Conservation (phyloP, 345 rosid genomes). For the Hibiscus trionum region DNA sequence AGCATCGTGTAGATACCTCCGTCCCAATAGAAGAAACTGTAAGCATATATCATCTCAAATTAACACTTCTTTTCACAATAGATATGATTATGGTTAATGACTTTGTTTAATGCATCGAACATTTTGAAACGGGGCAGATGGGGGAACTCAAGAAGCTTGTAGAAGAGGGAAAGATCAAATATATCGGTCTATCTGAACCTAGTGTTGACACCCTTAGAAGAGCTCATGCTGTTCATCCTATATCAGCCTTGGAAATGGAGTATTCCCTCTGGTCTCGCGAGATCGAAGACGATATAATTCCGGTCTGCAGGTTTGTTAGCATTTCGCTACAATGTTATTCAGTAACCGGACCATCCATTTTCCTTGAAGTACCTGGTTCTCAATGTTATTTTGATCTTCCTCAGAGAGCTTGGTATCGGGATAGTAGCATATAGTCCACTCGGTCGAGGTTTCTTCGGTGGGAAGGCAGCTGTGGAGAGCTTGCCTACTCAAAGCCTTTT, state of each 20-base stretch:
- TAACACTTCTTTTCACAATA: background rate
- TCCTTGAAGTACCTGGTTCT: background rate
- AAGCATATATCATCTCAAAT: constrained; percentile 5
- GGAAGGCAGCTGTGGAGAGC: constrained; percentile 27
- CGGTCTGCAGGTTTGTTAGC: constrained; percentile 36
- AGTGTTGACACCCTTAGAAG: constrained; percentile 34
- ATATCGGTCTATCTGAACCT: constrained; percentile 44
- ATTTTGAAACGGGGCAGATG: constrained; percentile 17
- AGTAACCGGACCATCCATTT: background rate
- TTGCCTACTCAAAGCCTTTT: background rate
- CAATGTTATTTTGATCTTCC: background rate
- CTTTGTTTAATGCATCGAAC: background rate
- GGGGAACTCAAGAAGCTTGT: constrained; percentile 33
- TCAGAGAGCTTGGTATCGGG: constrained; percentile 34
- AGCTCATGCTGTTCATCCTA: constrained; percentile 43
- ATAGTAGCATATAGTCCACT: constrained; percentile 38
- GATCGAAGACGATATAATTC: constrained; percentile 40
- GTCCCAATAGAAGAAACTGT: constrained; percentile 51
- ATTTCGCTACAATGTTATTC: background rate
- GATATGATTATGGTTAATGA: background rate
- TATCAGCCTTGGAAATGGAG: constrained; percentile 42
- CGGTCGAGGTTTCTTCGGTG: constrained; percentile 35
- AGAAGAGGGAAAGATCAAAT: constrained; percentile 39
- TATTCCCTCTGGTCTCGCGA: constrained; percentile 40
- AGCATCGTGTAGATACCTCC: constrained; percentile 45